These are phyloP conservation scores for Cymbopogon flexuosus DNA, from an alignment of 202 grass and related monocot genomes.

Conservation along the genomic window DNA sequence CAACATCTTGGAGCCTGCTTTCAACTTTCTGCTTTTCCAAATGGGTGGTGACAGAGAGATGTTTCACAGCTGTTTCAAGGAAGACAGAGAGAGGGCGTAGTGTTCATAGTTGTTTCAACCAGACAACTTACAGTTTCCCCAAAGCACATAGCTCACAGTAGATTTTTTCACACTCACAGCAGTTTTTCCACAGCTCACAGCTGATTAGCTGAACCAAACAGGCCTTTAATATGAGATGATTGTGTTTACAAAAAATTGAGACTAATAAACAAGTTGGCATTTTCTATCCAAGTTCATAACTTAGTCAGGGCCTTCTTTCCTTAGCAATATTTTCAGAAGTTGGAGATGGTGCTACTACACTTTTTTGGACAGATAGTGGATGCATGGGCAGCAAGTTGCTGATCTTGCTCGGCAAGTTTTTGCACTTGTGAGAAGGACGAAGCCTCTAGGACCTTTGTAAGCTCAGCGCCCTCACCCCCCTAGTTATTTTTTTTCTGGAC, in stretches of 20 bases:
- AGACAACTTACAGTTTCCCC: neutral
- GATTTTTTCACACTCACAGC: neutral
- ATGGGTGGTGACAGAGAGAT: neutral
- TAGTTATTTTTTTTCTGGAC: no score
- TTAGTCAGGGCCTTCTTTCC: neutral
- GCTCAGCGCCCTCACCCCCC: no score
- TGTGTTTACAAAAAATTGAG: neutral
- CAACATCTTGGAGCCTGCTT: neutral
- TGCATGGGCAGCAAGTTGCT: neutral
- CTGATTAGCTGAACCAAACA: neutral
- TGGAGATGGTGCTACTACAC: neutral
- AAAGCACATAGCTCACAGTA: neutral
- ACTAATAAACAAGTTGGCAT: neutral
- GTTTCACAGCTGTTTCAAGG: neutral
- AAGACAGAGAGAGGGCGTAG: neutral
- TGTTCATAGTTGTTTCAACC: neutral
- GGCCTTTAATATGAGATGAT: no score
- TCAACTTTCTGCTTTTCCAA: neutral
- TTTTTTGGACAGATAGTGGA: neutral
- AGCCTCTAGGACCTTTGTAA: no score
- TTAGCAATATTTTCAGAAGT: neutral
- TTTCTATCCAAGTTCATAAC: neutral
- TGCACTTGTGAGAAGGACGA: neutral
- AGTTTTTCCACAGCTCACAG: neutral
- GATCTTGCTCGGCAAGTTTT: neutral